Percentiles rank a stretch among this genome's conserved stretches.
Evolutionary conservation across 1,284 basidiomycete species (phyloP).

Genomic region (Tilletia caries): DNA sequence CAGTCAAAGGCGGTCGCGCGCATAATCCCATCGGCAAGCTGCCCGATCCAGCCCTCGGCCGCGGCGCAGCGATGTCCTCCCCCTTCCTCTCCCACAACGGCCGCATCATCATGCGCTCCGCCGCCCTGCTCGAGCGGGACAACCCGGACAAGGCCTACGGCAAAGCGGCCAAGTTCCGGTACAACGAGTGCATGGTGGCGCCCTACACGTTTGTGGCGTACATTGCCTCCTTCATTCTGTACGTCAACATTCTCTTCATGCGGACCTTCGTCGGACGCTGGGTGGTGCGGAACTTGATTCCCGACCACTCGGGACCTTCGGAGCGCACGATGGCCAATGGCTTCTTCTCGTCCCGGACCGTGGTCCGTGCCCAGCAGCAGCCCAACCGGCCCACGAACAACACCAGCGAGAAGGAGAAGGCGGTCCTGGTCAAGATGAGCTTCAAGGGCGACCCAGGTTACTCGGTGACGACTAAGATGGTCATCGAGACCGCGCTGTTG

Average conservation of each 20-base stretch:
- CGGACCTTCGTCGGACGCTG: constrained; percentile 30
- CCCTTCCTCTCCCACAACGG: constrained; percentile 66
- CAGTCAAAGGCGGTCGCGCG: not conserved
- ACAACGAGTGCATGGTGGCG: constrained; percentile 67
- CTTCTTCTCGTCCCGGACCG: constrained; percentile 26
- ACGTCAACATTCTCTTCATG: not conserved
- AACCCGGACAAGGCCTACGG: constrained; percentile 59
- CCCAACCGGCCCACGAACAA: constrained; percentile 15
- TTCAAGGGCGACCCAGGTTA: constrained; percentile 79
- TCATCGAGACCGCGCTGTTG: constrained; percentile 70
- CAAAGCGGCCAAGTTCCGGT: constrained; percentile 59
- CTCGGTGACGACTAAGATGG: constrained; percentile 66
- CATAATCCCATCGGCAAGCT: constrained; percentile 1
- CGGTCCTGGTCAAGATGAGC: constrained; percentile 63
- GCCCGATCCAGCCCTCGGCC: not conserved
- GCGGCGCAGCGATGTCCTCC: not conserved
- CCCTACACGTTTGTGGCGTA: constrained; percentile 58
- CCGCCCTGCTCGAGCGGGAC: constrained; percentile 65
- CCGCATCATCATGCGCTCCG: constrained; percentile 72
- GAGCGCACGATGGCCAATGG: constrained; percentile 66
- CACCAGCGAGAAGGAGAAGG: constrained; percentile 18
- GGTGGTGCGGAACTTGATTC: constrained; percentile 54
- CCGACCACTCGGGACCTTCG: constrained; percentile 23
- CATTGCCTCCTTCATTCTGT: constrained; percentile 37
- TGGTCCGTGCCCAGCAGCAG: constrained; percentile 10